A percentile compares a stretch with the other conserved stretches of the same genome.
phyloP scores from a whole-genome alignment of 2,329 filamentous ascomycete genomes.

The Alternaria gansuensis region DNA sequence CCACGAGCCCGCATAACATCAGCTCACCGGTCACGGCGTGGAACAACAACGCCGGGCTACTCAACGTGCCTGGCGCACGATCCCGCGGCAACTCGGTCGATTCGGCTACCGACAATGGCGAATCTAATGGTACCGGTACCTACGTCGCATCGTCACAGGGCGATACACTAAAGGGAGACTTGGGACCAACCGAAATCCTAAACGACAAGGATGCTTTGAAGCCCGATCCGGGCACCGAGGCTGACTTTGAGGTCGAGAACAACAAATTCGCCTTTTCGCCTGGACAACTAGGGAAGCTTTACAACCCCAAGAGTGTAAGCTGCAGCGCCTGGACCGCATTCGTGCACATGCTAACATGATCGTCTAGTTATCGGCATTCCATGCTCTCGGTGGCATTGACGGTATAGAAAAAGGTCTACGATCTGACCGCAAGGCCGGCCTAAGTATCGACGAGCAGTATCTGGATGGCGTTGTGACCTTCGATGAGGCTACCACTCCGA shows the following conservation, averaged over 20 bases:
- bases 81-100: slow-evolving; percentile 73
- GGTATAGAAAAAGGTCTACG: slow-evolving; percentile 78
- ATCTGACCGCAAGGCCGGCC: slow-evolving; percentile 69
- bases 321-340: not conserved
- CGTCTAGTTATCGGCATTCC: slow-evolving; percentile 63
- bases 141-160: slow-evolving; percentile 61
- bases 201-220: slow-evolving; percentile 74
- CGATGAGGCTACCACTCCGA: slow-evolving; percentile 64
- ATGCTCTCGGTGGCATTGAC: slow-evolving; percentile 74
- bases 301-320: slow-evolving; percentile 79
- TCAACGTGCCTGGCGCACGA: slow-evolving; percentile 69
- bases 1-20: slow-evolving; percentile 73
- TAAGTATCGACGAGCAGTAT: slow-evolving; percentile 73
- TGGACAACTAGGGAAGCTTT: slow-evolving; percentile 80
- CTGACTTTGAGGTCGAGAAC: slow-evolving; percentile 73
- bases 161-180: slow-evolving; percentile 53
- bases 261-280: slow-evolving; percentile 87
- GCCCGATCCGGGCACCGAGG: slow-evolving; percentile 74
- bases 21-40: slow-evolving; percentile 67
- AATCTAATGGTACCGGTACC: slow-evolving; percentile 66
- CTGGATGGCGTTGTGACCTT: slow-evolving; percentile 74
- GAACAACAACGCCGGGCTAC: slow-evolving; percentile 65
- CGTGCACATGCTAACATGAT: not conserved
- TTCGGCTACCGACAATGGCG: slow-evolving; percentile 65
- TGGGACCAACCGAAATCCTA: slow-evolving; percentile 63